Base-by-base conservation (phyloP, 768 basidiomycete species). In the Hysterangium stoloniferum region DNA sequence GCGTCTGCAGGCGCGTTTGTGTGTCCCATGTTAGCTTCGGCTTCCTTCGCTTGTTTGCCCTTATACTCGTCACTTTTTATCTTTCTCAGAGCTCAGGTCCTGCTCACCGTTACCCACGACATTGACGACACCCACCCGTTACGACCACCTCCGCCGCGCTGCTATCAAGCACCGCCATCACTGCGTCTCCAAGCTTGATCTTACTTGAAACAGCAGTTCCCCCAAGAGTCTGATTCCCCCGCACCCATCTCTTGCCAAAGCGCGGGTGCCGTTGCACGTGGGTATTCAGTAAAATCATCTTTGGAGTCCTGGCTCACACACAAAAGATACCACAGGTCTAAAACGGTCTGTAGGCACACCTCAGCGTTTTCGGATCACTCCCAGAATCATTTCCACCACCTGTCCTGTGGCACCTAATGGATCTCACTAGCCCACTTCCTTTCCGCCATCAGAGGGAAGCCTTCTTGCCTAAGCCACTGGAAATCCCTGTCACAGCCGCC, bases 361-460 rank as follows among this genome's bases (percentile, higher is more conserved):
- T 13, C 31, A 31, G 19, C 12, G 9, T 13, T 4, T 22, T 35
- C 33, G 15, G 47, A 48, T 35, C 29, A 8, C 19, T n/a, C 29
- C 3, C 20, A 36, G 4, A 17, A 24, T 25, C 12, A n/a, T 12
- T 48, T 22, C 34, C 25, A 15, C 15, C 11, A 7, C 15, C 13
- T 32, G 3, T 6, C 47, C 20, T 35, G 41, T 42, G 24, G 19
- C 9, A 42, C 28, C 37, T 27, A 34, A 48, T 51, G 49, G 49
- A 51, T 17, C 40, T 51, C 25, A 51, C 49, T 6, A 51, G 40
- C 33, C 49, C 49, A 4, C 29, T 51, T 22, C 49, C 49, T 8
- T 51, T 51, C 33, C 49, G 49, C 7, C 49, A 51, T 51, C 49
- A 51, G 41, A 19, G 49, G 29, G 41, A 40, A 27, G n/a, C 41